A percentile compares a stretch with the other conserved stretches of the same genome.
These are phyloP conservation scores for Arthrinium phaeospermum DNA, from an alignment of 2,329 filamentous ascomycete species.

Conservation along the genomic window DNA sequence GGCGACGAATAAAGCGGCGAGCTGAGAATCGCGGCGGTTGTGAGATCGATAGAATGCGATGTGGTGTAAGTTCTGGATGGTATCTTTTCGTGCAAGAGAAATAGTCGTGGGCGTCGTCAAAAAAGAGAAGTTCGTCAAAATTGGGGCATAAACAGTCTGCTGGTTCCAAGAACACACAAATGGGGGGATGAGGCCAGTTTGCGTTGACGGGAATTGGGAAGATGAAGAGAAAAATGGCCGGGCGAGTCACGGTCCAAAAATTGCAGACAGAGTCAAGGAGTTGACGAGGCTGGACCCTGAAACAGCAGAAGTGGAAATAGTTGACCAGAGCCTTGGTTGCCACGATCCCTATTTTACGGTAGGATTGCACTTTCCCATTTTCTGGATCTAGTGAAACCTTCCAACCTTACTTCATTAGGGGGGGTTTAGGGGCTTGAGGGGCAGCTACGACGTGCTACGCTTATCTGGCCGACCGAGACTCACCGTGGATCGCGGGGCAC, in stretches of 20 bases:
- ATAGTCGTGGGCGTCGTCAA: constrained; percentile 16
- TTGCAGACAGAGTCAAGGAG: background rate
- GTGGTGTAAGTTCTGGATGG: background rate
- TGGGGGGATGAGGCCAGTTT: background rate
- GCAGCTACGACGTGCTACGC: background rate
- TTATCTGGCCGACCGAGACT: background rate
- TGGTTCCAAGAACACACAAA: constrained; percentile 15
- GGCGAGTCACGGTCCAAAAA: constrained; percentile 13
- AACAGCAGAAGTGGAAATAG: constrained; percentile 18
- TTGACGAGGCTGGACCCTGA: constrained; percentile 19
- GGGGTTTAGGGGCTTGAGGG: background rate
- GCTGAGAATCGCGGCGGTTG: background rate
- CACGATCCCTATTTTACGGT: constrained; percentile 6
- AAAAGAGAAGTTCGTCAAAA: constrained; percentile 15
- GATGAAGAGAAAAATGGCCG: background rate
- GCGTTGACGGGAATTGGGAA: constrained; percentile 6
- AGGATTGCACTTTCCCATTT: constrained; percentile 8
- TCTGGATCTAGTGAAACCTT: constrained; percentile 11
- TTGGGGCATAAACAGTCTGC: constrained; percentile 14
- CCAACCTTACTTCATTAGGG: background rate
- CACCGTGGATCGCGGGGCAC: constrained; percentile 3
- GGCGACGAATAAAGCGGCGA: background rate
- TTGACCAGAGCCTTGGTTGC: constrained; percentile 2
- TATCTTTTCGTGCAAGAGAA: constrained; percentile 11
- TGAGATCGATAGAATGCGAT: background rate